Percentiles rank a stretch among this genome's conserved stretches.
These are phyloP conservation scores for Venturiaceae sp. DNA, from an alignment of 2,329 filamentous ascomycete genomes.

Conservation along the genomic window DNA sequence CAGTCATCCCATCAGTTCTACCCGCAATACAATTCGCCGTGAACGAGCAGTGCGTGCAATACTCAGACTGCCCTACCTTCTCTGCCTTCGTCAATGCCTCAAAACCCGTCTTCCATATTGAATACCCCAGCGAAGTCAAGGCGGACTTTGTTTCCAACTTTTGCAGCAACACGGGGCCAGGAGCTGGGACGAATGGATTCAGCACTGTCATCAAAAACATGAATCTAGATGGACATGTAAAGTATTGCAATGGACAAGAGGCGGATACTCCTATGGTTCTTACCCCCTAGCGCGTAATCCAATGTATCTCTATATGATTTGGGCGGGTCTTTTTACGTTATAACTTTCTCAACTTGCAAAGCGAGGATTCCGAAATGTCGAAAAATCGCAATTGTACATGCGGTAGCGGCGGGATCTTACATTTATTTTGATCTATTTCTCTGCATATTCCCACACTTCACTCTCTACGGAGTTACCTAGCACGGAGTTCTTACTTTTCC, in stretches of 20 bases:
- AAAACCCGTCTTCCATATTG: slow-evolving; percentile 66
- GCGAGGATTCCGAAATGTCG: not conserved
- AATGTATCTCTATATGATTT: not conserved
- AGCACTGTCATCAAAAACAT: slow-evolving; percentile 59
- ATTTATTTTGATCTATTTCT: not conserved
- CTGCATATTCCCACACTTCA: too few species aligned
- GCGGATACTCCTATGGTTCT: slow-evolving; percentile 15
- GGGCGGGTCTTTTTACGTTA: not conserved
- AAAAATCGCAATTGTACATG: too few species aligned
- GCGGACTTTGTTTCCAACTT: slow-evolving; percentile 13
- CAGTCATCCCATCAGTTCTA: slow-evolving; percentile 44
- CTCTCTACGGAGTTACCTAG: not conserved
- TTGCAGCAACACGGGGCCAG: slow-evolving; percentile 16
- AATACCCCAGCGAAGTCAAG: slow-evolving; percentile 47
- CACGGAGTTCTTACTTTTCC: not conserved
- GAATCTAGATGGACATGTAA: slow-evolving; percentile 52
- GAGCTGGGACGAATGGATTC: slow-evolving; percentile 35
- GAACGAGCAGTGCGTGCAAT: slow-evolving; percentile 59
- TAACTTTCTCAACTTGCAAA: not conserved
- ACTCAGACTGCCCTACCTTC: slow-evolving; percentile 50
- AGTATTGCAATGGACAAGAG: slow-evolving; percentile 38
- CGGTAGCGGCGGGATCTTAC: not conserved
- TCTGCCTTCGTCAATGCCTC: slow-evolving; percentile 45
- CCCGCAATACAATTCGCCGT: slow-evolving; percentile 53
- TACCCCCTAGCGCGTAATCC: not conserved